Conservation (phyloP, 495 filamentous ascomycete genomes). For the Penicillium goetzii region DNA sequence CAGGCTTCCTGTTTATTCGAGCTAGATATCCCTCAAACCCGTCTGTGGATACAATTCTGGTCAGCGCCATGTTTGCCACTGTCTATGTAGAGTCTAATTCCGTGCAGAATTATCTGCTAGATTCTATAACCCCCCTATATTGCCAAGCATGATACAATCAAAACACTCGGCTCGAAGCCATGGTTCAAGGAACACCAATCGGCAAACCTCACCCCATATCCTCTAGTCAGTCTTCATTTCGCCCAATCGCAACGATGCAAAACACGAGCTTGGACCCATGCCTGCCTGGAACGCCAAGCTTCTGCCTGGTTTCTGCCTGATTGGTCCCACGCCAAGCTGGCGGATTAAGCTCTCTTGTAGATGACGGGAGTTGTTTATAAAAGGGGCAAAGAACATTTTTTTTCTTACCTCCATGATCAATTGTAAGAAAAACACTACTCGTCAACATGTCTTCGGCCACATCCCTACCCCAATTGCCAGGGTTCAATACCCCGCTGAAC, state of each 20-base stretch:
- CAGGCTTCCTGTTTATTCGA: conserved; percentile 16
- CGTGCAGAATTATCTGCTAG: too few species aligned
- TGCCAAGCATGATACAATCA: too few species aligned
- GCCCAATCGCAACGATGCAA: not conserved
- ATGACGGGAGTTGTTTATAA: not conserved
- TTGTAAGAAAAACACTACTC: not conserved
- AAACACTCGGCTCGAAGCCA: not conserved
- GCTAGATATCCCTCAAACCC: conserved; percentile 26
- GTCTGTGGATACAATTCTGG: conserved; percentile 3
- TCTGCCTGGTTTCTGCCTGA: conserved; percentile 5
- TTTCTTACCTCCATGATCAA: not conserved
- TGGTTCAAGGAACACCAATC: conserved; percentile 1
- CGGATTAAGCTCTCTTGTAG: not conserved
- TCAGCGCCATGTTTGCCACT: not conserved
- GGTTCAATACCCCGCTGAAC: conserved; percentile 3
- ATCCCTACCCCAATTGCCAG: not conserved
- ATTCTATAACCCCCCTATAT: too few species aligned
- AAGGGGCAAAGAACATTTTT: not conserved
- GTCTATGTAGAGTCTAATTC: not conserved
- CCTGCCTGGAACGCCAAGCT: conserved; percentile 1
- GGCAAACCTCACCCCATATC: not conserved
- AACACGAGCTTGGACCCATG: not conserved
- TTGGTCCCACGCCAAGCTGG: not conserved
- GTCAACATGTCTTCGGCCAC: not conserved
- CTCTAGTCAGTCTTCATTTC: not conserved